Conservation (phyloP, 2,329 filamentous ascomycete species). For the Aspergillus pseudotamarii region DNA sequence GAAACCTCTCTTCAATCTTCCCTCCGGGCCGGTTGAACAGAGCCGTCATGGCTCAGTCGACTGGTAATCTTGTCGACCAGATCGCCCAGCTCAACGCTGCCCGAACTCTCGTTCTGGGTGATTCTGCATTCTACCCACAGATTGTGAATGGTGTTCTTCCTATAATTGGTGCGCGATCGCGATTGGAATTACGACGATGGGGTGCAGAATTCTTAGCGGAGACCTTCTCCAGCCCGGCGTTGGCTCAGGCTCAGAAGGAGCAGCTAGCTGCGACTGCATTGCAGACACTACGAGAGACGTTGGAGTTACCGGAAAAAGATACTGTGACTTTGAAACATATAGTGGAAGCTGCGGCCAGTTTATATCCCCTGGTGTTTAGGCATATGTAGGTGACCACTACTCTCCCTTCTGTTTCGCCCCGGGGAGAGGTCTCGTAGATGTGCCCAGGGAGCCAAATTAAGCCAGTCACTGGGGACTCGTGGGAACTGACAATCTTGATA, state of each 20-base stretch:
- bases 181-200: slow-evolving; percentile 88
- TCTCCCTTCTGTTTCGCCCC: slow-evolving; percentile 27
- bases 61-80: slow-evolving; percentile 69
- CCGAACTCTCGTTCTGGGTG: slow-evolving; percentile 82
- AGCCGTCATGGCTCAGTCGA: slow-evolving; percentile 56
- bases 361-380: slow-evolving; percentile 88
- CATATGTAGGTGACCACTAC: slow-evolving; percentile 76
- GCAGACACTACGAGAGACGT: slow-evolving; percentile 70
- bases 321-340: slow-evolving; percentile 78
- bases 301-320: slow-evolving; percentile 76
- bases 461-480: slow-evolving; percentile 3
- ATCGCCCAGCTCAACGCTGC: slow-evolving; percentile 87
- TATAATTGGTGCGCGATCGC: slow-evolving; percentile 75
- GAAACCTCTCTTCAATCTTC: not conserved
- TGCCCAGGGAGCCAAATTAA: not conserved
- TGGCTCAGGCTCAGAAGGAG: slow-evolving; percentile 77
- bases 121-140: slow-evolving; percentile 85
- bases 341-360: slow-evolving; percentile 85
- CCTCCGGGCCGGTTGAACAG: slow-evolving; percentile 14
- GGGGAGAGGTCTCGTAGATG: slow-evolving; percentile 25
- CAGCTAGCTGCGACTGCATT: slow-evolving; percentile 75
- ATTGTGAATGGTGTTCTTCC: slow-evolving; percentile 93
- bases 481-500: slow-evolving; percentile 34
- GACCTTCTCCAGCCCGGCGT: slow-evolving; percentile 88
- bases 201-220: slow-evolving; percentile 94